Conservation (phyloP, 2,329 filamentous ascomycete species). For the Endoconidiophora laricicola region DNA sequence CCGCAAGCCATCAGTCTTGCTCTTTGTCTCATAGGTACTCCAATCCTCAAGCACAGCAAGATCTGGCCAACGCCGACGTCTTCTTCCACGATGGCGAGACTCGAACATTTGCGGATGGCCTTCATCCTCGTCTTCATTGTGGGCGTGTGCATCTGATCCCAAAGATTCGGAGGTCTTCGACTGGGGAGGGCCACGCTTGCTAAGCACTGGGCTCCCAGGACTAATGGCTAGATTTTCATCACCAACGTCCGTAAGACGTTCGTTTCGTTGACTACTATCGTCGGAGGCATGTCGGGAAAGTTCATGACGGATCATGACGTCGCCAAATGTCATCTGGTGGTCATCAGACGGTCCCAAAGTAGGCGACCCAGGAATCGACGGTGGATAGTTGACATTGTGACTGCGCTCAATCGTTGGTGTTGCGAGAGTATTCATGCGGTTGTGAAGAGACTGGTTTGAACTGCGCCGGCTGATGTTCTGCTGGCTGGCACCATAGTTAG, state of each 20-base stretch:
- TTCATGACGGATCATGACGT: conserved; percentile 55
- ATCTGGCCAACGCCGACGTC: conserved; percentile 71
- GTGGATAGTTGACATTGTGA: conserved; percentile 52
- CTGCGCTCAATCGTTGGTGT: conserved; percentile 13
- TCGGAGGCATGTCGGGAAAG: conserved; percentile 17
- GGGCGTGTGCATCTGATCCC: conserved; percentile 48
- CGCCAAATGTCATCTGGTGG: conserved; percentile 43
- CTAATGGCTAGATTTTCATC: conserved; percentile 89
- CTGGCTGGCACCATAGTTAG: conserved; percentile 26
- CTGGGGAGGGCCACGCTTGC: conserved; percentile 2
- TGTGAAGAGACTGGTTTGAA: conserved; percentile 32
- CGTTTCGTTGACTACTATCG: conserved; percentile 7
- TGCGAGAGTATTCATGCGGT: conserved; percentile 1
- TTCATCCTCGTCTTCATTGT: conserved; percentile 7
- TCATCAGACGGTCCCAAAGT: conserved; percentile 31
- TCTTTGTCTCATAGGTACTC: conserved; percentile 80
- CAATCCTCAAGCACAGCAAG: conserved; percentile 72
- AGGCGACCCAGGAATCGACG: conserved; percentile 49
- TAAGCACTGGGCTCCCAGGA: conserved; percentile 20
- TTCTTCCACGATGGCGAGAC: conserved; percentile 15
- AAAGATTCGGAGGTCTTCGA: conserved; percentile 34
- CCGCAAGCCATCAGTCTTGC: conserved; percentile 62
- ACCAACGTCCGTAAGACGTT: conserved; percentile 39
- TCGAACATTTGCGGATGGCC: conserved; percentile 13
- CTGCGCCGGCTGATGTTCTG: conserved; percentile 26